Evolutionary conservation across 805 yeast genomes (phyloP).

Genomic region (Spathaspora boniae): DNA sequence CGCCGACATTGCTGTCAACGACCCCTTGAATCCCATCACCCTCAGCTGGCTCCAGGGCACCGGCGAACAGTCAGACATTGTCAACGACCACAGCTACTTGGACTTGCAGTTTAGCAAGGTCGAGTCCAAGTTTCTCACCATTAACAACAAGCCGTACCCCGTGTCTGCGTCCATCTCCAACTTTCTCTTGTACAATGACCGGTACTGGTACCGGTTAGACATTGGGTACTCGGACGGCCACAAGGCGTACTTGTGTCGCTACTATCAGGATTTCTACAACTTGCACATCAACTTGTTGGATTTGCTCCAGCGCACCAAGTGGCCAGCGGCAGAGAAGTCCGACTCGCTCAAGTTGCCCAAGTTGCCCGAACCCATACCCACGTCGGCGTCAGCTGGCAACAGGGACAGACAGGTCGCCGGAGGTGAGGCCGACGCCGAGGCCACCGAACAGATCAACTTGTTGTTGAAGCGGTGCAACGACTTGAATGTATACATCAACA

Average conservation of each 20-base stretch:
- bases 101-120: slow-evolving; percentile 24
- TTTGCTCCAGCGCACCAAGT: slow-evolving; percentile 13
- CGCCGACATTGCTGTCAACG: slow-evolving; percentile 45
- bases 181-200: slow-evolving; percentile 23
- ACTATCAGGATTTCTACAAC: slow-evolving; percentile 37
- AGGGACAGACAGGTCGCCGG: slow-evolving; percentile 11
- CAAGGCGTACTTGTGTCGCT: slow-evolving; percentile 23
- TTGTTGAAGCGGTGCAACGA: slow-evolving; percentile 24
- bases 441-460: slow-evolving; percentile 8
- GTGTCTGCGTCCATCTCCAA: slow-evolving; percentile 21
- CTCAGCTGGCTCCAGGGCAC: slow-evolving; percentile 29
- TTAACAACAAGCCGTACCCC: slow-evolving; percentile 23
- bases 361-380: slow-evolving; percentile 29
- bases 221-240: slow-evolving; percentile 19
- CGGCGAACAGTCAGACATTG: slow-evolving; percentile 7
- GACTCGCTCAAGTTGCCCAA: slow-evolving; percentile 21
- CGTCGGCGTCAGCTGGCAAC: no score
- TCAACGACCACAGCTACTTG: slow-evolving; percentile 21
- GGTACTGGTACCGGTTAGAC: slow-evolving; percentile 36
- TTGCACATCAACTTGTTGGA: slow-evolving; percentile 22
- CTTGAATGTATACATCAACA: slow-evolving; percentile 25
- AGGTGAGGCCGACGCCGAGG: slow-evolving; percentile 7
- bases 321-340: background rate
- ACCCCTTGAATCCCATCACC: slow-evolving; percentile 35
- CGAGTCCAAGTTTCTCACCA: slow-evolving; percentile 15